Base-by-base conservation (phyloP, 352 stramenopile species). In the Globisporangium radiosum region DNA sequence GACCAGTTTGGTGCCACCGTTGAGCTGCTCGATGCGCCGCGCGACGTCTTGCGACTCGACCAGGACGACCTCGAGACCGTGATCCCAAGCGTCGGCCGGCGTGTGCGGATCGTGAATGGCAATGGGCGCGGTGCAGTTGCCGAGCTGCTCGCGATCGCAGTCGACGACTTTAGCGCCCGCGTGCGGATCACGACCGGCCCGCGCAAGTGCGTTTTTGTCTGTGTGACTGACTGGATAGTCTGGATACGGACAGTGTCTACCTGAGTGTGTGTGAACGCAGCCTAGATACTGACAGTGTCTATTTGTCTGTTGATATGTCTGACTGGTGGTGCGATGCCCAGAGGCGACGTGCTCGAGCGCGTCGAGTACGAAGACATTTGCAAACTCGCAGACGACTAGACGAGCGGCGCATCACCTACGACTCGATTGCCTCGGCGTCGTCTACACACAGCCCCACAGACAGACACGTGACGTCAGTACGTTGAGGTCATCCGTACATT, bases 41-140 rank as follows among this genome's bases (percentile, higher is more conserved):
- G 84, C 15, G 88, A 95, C 53, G 69, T 94, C 14, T 61, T 96
- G 59, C 75, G 77, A 14, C 63, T 96, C 15, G 88, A 96, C 52
- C 85, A 96, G 59, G 86, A 97, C 42, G 86, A 97, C 60, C 64
- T 97, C 2, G 88, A 96, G 71, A 97, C 88, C 2, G 88, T 96
- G 19, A 96, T 95, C 59, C 85, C 82, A 4, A 84, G 88, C 58
- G 72, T 73, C 38, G 82, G 80, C 11, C 66, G 75, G 1, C 75
- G 62, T 33, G 80, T 96, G 6, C 88, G 85, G 64, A 78, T 94
- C 62, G 80, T 96, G 6, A 90, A 94, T 47, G 81, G 83, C 45
- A 54, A 75, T 15, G 80, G 82, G 5, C 72, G 83, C 42, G 84
- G 84, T 2, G 61, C 54, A 8, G 65, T 81, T 17, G 86, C 78